A percentile compares a stretch with the other conserved stretches of the same genome.
Evolutionary conservation across 192 early-diverging fungal genomes (phyloP).

Genomic region (Coemansia sp.): DNA sequence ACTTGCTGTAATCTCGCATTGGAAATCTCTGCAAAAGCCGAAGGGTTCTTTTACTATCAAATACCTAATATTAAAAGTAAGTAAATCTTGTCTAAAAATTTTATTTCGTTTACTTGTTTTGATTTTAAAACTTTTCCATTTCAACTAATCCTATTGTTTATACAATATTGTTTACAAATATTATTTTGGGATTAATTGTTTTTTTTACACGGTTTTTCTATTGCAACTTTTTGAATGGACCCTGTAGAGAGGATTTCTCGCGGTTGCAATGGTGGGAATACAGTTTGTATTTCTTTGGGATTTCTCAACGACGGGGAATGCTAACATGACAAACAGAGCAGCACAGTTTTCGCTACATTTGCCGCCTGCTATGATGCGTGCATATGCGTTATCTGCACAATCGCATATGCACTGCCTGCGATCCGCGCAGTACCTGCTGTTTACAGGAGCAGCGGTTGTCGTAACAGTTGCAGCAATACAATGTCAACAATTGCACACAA

Average conservation of each 20-base stretch:
- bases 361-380: background rate
- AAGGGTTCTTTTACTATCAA: background rate
- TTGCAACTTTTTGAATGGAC: no score
- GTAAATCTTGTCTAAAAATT: background rate
- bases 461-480: background rate
- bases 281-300: background rate
- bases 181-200: no score
- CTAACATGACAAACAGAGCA: background rate
- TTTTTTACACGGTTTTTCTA: background rate
- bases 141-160: background rate
- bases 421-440: background rate
- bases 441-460: background rate
- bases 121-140: no score
- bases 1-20: background rate
- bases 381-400: background rate
- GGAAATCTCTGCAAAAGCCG: background rate
- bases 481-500: background rate
- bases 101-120: no score
- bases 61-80: background rate
- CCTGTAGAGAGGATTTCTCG: background rate
- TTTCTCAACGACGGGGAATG: background rate
- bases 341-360: background rate
- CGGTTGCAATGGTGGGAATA: background rate
- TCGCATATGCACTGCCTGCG: background rate
- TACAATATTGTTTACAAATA: no score